These are phyloP conservation scores for Jamesozyma gamospora DNA, from an alignment of 805 yeast species.

Conservation along the genomic window DNA sequence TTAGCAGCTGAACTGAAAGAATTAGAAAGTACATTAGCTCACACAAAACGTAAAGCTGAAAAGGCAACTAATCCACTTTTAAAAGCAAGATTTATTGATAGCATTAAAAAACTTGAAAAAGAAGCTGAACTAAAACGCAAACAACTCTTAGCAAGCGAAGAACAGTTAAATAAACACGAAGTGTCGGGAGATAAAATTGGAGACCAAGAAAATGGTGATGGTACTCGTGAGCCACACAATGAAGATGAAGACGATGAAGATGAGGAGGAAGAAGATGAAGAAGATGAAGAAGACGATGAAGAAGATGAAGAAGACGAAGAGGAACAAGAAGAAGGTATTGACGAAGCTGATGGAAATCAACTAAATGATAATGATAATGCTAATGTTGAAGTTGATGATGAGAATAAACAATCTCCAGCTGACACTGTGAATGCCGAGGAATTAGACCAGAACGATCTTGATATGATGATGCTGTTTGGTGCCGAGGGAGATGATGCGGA, in stretches of 20 bases:
- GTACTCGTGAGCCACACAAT: slow-evolving; percentile 18
- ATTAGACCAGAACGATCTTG: slow-evolving; percentile 30
- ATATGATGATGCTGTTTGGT: slow-evolving; percentile 32
- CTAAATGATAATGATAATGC: slow-evolving; percentile 19
- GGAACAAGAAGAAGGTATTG: slow-evolving; percentile 29
- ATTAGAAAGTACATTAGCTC: slow-evolving; percentile 63
- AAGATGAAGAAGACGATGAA: slow-evolving; percentile 27
- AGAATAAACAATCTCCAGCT: slow-evolving; percentile 9
- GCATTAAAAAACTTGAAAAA: slow-evolving; percentile 63
- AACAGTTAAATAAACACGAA: slow-evolving; percentile 9
- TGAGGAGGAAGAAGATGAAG: slow-evolving; percentile 27
- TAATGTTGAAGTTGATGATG: slow-evolving; percentile 26
- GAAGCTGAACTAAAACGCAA: slow-evolving; percentile 74
- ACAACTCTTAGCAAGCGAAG: slow-evolving; percentile 41
- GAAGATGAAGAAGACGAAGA: slow-evolving; percentile 30
- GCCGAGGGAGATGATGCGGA: slow-evolving; percentile 25
- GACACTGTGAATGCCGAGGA: slow-evolving; percentile 7
- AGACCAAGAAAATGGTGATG: slow-evolving; percentile 5
- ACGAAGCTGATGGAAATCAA: slow-evolving; percentile 6
- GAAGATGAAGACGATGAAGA: slow-evolving; percentile 28
- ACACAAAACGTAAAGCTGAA: slow-evolving; percentile 61
- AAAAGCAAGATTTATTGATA: slow-evolving; percentile 76
- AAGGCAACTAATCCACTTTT: slow-evolving; percentile 76
- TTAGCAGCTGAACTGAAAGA: slow-evolving; percentile 80
- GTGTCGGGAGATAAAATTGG: not conserved